These are phyloP conservation scores for Salvia sclarea DNA, from an alignment of 305 asterid genomes.

Conservation along the genomic window DNA sequence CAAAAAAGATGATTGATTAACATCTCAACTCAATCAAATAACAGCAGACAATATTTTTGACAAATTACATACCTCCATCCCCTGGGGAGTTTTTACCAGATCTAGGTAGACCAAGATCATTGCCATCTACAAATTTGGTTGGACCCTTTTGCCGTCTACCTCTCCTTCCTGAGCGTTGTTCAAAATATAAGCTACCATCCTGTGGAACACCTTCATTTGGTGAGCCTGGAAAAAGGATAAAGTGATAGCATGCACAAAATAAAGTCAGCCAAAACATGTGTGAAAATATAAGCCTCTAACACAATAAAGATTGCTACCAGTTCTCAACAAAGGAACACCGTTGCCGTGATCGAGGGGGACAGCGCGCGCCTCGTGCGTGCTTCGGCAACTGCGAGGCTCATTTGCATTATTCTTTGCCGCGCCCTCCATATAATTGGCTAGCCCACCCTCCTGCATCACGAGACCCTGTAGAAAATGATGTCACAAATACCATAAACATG, in stretches of 20 bases:
- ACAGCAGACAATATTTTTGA: conserved; percentile 1
- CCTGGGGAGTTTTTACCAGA: neutral
- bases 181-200: conserved; percentile 48
- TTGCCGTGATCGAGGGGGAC: too few species aligned
- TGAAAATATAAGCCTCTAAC: conserved; percentile 6
- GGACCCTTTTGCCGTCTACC: conserved; percentile 60
- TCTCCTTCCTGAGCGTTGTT: conserved; percentile 68
- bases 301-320: conserved; percentile 43
- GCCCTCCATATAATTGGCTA: conserved; percentile 34
- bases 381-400: too few species aligned
- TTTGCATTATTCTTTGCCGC: conserved; percentile 34
- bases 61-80: conserved; percentile 38
- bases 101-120: conserved; percentile 4
- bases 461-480: conserved; percentile 40
- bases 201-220: conserved; percentile 47
- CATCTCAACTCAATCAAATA: neutral
- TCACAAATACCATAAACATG: conserved; percentile 18
- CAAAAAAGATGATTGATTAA: neutral
- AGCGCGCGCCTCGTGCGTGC: too few species aligned
- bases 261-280: conserved; percentile 17
- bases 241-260: conserved; percentile 25
- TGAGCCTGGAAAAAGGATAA: conserved; percentile 40
- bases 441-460: conserved; percentile 45
- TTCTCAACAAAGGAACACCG: conserved; percentile 36
- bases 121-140: conserved; percentile 49